Evolutionary conservation across 2,329 filamentous ascomycete genomes (phyloP).

Genomic region (Knufia fluminis): DNA sequence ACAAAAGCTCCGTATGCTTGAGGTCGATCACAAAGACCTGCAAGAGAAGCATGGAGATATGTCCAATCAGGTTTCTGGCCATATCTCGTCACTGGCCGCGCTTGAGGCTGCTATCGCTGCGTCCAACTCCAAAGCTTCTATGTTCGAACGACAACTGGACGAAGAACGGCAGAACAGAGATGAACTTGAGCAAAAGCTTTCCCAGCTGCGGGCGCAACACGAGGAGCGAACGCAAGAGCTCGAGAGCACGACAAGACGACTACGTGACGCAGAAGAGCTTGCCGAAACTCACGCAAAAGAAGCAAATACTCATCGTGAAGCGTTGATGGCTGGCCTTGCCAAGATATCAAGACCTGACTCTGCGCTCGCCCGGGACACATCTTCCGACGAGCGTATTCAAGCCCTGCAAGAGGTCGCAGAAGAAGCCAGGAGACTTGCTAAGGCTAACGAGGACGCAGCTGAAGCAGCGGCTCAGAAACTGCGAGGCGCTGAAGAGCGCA

Average conservation of each 20-base stretch:
- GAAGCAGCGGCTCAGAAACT: constrained; percentile 81
- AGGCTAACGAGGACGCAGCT: constrained; percentile 81
- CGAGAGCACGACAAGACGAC: constrained; percentile 59
- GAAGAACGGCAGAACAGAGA: constrained; percentile 73
- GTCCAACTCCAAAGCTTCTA: constrained; percentile 64
- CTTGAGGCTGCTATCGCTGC: constrained; percentile 69
- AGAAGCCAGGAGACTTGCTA: constrained; percentile 67
- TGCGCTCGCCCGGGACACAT: constrained; percentile 40
- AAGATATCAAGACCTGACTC: constrained; percentile 49
- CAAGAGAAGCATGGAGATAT: constrained; percentile 59
- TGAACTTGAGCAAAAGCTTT: constrained; percentile 64
- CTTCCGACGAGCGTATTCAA: constrained; percentile 48
- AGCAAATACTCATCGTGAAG: constrained; percentile 73
- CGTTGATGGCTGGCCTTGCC: constrained; percentile 72
- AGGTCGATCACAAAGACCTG: constrained; percentile 76
- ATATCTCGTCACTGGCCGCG: constrained; percentile 61
- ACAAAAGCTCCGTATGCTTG: constrained; percentile 63
- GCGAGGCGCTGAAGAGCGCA: constrained; percentile 86
- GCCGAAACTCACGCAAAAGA: constrained; percentile 81
- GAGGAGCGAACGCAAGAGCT: constrained; percentile 72
- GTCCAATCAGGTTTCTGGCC: constrained; percentile 57
- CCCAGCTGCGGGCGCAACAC: constrained; percentile 69
- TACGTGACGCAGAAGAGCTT: constrained; percentile 79
- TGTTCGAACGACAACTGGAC: constrained; percentile 71
- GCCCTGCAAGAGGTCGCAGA: constrained; percentile 73